phyloP scores from a whole-genome alignment of 768 basidiomycete genomes.

The Russula sp. region DNA sequence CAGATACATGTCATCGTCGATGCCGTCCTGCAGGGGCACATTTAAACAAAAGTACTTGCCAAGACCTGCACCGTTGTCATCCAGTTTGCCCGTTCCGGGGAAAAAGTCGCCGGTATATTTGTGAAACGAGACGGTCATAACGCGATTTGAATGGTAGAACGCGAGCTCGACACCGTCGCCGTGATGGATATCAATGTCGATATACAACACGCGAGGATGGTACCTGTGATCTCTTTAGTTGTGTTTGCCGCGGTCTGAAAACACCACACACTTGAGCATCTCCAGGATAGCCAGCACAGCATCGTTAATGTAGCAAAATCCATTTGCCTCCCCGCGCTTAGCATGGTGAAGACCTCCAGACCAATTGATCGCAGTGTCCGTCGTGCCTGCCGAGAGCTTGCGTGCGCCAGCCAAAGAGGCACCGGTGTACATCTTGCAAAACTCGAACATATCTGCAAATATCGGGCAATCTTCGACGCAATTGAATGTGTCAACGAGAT shows the following conservation, averaged over 20 bases:
- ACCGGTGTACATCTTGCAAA: slow-evolving; percentile 91
- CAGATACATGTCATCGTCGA: slow-evolving; percentile 96
- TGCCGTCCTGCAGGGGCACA: slow-evolving; percentile 90
- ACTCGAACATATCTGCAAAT: slow-evolving; percentile 91
- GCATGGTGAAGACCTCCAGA: slow-evolving; percentile 98
- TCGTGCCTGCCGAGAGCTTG: slow-evolving; percentile 74
- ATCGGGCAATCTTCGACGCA: slow-evolving; percentile 97
- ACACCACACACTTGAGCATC: slow-evolving; percentile 44
- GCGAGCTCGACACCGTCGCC: slow-evolving; percentile 98
- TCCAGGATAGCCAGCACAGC: slow-evolving; percentile 94
- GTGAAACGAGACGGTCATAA: slow-evolving; percentile 98
- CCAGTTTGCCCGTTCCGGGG: slow-evolving; percentile 92
- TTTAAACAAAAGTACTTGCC: slow-evolving; percentile 96
- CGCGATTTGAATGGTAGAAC: slow-evolving; percentile 96
- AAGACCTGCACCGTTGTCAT: slow-evolving; percentile 81
- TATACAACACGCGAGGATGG: slow-evolving; percentile 91
- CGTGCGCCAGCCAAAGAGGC: slow-evolving; percentile 87
- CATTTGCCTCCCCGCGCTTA: slow-evolving; percentile 95
- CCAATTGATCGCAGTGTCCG: slow-evolving; percentile 99
- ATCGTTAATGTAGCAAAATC: slow-evolving; percentile 98
- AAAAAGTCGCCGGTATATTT: slow-evolving; percentile 99
- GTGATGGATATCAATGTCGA: slow-evolving; percentile 99
- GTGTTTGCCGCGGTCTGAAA: neutral
- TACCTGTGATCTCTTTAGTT: slow-evolving; percentile 45
- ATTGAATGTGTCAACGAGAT: slow-evolving; percentile 81